Evolutionary conservation across 176 grass and related monocot genomes (phyloP).

Genomic region (Lolium perenne): DNA sequence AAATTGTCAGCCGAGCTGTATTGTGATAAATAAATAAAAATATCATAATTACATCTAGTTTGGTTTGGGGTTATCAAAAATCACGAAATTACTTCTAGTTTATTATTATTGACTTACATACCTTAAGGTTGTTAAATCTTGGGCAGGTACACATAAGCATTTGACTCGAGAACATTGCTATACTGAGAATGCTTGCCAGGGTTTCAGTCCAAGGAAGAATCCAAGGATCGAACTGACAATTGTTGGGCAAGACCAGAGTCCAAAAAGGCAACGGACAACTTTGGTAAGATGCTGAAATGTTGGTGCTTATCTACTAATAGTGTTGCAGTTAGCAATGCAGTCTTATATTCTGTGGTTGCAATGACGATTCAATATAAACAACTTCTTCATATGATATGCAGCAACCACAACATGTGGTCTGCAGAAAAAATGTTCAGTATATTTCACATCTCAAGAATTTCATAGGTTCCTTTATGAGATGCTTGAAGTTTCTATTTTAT

Average conservation of each 20-base stretch:
- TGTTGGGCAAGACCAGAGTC: slow-evolving; percentile 6
- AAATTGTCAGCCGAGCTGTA: too few species aligned
- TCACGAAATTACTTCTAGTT: too few species aligned
- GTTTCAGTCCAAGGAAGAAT: slow-evolving; percentile 23
- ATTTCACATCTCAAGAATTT: slow-evolving; percentile 10
- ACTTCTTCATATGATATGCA: neutral
- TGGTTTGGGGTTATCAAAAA: too few species aligned
- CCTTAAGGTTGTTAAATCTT: neutral
- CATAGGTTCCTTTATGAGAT: neutral
- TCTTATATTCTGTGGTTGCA: slow-evolving; percentile 3
- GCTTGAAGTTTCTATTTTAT: neutral
- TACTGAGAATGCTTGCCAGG: neutral
- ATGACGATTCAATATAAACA: neutral
- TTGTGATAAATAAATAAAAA: too few species aligned
- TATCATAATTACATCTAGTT: too few species aligned
- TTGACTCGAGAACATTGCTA: neutral
- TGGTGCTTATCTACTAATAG: neutral
- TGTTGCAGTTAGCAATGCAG: neutral
- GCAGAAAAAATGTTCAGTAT: neutral
- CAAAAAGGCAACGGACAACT: slow-evolving; percentile 14
- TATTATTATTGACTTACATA: neutral
- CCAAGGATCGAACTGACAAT: slow-evolving; percentile 5
- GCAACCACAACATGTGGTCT: neutral
- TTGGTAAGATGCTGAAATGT: neutral
- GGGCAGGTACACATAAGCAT: slow-evolving; percentile 13